Evolutionary conservation across 768 basidiomycete genomes (phyloP).

Genomic region (Trametes villosa): DNA sequence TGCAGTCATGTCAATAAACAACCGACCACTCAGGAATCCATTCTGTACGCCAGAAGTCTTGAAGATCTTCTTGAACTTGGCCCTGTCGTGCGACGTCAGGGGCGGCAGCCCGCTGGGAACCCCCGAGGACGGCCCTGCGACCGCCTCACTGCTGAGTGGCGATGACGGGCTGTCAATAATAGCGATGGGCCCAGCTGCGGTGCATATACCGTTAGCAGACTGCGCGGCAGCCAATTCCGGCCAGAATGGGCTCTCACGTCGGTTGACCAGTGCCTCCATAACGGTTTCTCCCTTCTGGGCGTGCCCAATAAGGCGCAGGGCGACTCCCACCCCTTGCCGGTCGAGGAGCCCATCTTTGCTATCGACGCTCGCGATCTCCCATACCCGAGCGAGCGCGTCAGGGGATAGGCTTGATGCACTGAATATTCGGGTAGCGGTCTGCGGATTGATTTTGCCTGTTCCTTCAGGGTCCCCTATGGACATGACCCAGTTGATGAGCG

Average conservation of each 20-base stretch:
- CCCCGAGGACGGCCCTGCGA: slow-evolving; percentile 6
- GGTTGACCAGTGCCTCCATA: slow-evolving; percentile 44
- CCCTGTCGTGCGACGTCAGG: slow-evolving; percentile 53
- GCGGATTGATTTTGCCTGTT: slow-evolving; percentile 51
- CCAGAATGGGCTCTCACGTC: slow-evolving; percentile 44
- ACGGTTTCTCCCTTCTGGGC: slow-evolving; percentile 57
- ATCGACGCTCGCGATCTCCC: slow-evolving; percentile 65
- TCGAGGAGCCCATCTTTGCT: slow-evolving; percentile 57
- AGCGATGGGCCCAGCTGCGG: slow-evolving; percentile 44
- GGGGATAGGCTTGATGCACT: slow-evolving; percentile 55
- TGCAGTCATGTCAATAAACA: background rate
- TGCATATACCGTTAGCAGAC: background rate
- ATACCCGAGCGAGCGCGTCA: slow-evolving; percentile 60
- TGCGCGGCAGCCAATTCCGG: too few relatives aligned
- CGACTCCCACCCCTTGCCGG: slow-evolving; percentile 57
- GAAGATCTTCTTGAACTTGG: slow-evolving; percentile 61
- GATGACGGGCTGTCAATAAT: slow-evolving; percentile 38
- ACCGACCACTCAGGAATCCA: slow-evolving; percentile 57
- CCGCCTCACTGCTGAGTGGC: slow-evolving; percentile 4
- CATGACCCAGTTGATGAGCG: slow-evolving; percentile 39
- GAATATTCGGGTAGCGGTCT: slow-evolving; percentile 62
- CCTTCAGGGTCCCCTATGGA: slow-evolving; percentile 43
- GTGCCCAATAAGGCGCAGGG: slow-evolving; percentile 67
- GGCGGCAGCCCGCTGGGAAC: slow-evolving; percentile 41
- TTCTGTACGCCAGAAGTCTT: slow-evolving; percentile 51